Base-by-base conservation (phyloP, 176 grass and related monocot genomes). In the Oryza punctata region DNA sequence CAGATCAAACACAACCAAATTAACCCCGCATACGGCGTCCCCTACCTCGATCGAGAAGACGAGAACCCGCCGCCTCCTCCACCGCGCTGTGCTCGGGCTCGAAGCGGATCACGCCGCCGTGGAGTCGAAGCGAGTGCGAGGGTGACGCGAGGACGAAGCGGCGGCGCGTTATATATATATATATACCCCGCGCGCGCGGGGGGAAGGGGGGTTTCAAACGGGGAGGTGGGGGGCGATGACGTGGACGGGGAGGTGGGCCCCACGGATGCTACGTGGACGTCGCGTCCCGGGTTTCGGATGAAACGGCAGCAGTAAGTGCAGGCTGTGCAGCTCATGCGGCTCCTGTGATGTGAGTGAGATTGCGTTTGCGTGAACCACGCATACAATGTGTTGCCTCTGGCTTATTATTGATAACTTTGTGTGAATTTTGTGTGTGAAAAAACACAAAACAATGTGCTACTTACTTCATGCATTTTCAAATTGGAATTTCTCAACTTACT, bases 311-410 rank as follows among this genome's bases (percentile, higher is more conserved):
- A 77, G 40, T 82, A 52, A 78, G 9, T 33, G n/a, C n/a, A n/a
- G n/a, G n/a, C n/a, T n/a, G n/a, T 45, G 80, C 66, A 13, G 43
- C 59, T 78, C 80, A 88, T 88, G 80, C 46, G 0, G 4, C 15
- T 67, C 33, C 0, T 76, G 63, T 75, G 85, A 41, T 41, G 40
- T 40, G 40, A 63, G 40, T 40, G 40, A 63, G 13, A 61, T 24
- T 33, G 32, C 32, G 32, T 33, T 33, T 23, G 57, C n/a, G n/a
- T 24, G 19, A 61, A 24, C 1, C 57, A 24, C 57, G 7, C 54
- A 23, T 12, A 59, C 5, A 59, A 59, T 54, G 16, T 13, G 45
- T 12, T 47, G 3, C 45, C 4, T 1, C 12, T 15, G 3, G 3
- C 12, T 47, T 47, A 47, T 47, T 14, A 47, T 47, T 47, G 13